Evolutionary conservation across 1,284 basidiomycete genomes (phyloP).

Genomic region (Gomphus bonarii): DNA sequence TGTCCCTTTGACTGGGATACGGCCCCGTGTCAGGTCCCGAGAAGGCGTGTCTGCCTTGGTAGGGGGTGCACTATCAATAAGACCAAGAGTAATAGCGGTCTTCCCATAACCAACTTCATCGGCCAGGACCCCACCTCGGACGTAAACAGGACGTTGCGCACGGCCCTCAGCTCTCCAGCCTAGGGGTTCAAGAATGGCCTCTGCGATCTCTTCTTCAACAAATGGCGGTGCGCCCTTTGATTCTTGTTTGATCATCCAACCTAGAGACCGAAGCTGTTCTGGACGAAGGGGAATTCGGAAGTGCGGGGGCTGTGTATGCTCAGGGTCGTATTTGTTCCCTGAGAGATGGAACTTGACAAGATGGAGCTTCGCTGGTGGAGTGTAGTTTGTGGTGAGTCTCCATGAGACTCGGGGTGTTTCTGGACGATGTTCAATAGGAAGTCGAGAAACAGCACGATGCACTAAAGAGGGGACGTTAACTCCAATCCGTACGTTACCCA

Average conservation of each 20-base stretch:
- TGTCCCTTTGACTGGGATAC: slow-evolving; percentile 69
- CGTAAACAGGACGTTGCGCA: slow-evolving; percentile 63
- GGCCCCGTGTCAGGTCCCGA: slow-evolving; percentile 45
- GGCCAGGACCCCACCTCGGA: slow-evolving; percentile 88
- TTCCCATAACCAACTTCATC: slow-evolving; percentile 97
- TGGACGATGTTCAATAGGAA: slow-evolving; percentile 50
- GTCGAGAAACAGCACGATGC: slow-evolving; percentile 76
- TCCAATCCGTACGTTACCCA: slow-evolving; percentile 74
- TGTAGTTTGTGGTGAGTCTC: slow-evolving; percentile 73
- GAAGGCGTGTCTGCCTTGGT: slow-evolving; percentile 45
- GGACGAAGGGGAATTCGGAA: slow-evolving; percentile 69
- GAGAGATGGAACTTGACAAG: slow-evolving; percentile 56
- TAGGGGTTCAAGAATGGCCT: slow-evolving; percentile 75
- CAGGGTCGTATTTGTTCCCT: slow-evolving; percentile 71
- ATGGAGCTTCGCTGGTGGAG: slow-evolving; percentile 50
- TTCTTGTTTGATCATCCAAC: slow-evolving; percentile 90
- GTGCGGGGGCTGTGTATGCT: slow-evolving; percentile 69
- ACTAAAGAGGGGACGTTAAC: slow-evolving; percentile 82
- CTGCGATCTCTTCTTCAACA: slow-evolving; percentile 89
- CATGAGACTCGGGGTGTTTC: slow-evolving; percentile 58
- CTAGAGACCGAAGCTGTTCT: slow-evolving; percentile 84
- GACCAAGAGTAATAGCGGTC: slow-evolving; percentile 87
- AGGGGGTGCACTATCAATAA: slow-evolving; percentile 62
- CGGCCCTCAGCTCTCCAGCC: slow-evolving; percentile 92
- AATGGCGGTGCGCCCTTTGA: slow-evolving; percentile 57